Evolutionary conservation across 108 stramenopile species (phyloP).

Genomic region (Seminavis robusta): DNA sequence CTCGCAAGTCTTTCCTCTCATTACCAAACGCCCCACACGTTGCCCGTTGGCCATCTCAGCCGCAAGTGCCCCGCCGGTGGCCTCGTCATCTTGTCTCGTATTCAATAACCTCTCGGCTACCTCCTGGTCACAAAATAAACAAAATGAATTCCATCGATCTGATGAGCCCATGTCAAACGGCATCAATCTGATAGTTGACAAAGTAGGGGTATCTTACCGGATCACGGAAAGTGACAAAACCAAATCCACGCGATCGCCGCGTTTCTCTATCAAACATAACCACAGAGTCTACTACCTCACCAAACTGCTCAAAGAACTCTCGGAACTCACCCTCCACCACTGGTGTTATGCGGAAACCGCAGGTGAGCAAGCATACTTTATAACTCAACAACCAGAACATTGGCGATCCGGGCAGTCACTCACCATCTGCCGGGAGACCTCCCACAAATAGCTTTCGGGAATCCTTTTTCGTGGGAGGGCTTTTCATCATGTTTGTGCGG

Average conservation of each 20-base stretch:
- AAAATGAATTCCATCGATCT: background rate
- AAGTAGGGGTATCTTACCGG: too few relatives aligned
- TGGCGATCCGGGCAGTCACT: conserved; percentile 7
- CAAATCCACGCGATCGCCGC: conserved; percentile 82
- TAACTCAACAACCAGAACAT: background rate
- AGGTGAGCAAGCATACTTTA: too few relatives aligned
- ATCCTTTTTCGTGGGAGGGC: conserved; percentile 58
- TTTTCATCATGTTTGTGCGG: too few relatives aligned
- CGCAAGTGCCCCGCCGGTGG: background rate
- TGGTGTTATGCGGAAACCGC: conserved; percentile 11
- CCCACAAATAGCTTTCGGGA: conserved; percentile 75
- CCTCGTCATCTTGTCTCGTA: conserved; percentile 2
- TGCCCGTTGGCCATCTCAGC: too few relatives aligned
- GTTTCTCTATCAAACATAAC: conserved; percentile 80
- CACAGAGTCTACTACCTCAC: conserved; percentile 62
- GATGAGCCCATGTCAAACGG: background rate
- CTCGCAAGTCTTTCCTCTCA: conserved; percentile 67
- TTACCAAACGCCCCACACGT: conserved; percentile 43
- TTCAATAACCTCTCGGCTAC: conserved; percentile 30
- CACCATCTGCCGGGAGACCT: conserved; percentile 57
- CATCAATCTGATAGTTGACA: too few relatives aligned
- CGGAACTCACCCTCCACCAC: conserved; percentile 65
- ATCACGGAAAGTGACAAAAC: conserved; percentile 87
- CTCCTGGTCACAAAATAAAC: conserved; percentile 7
- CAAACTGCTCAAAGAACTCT: conserved; percentile 70